Evolutionary conservation across 441 rosid genomes (phyloP), one percentile per base, ranked within the genome.

Genomic region (Aleurites moluccanus): DNA sequence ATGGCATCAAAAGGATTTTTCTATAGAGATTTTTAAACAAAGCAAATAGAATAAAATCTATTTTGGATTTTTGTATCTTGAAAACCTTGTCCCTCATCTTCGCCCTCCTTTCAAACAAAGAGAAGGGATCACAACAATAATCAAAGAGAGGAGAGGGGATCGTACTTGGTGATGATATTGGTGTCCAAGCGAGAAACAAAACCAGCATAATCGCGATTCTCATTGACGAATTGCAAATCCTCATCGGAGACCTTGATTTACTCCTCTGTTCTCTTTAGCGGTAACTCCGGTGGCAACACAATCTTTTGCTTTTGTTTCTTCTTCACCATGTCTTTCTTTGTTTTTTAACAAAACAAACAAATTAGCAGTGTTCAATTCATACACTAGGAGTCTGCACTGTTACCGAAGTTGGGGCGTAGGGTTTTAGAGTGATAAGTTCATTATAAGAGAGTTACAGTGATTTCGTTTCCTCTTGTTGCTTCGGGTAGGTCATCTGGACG

Each of bases 251-350:
- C n/a, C 64, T 83, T 91, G 38, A 92, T 80, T 9, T 94, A 93
- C 7, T 92, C 92, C 27, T 90, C 94, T 0, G 83, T 47, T 33
- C 87, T 44, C 38, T 87, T 97, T 75, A 97, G 97, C 27, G 96
- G 94, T 67, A 85, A 79, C 35, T 87, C 97, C 75, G 97, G 97
- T 27, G 96, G 94, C 68, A 85, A 80, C 35, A 79, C 74, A 11
- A 88, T 70, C 85, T 88, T 89, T 80, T 86, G 88, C 77, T 88
- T 84, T 75, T 69, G 80, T 18, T 18, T 52, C 72, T 84, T 79
- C 53, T 25, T 82, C 79, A 20, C 67, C 78, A 75, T 75, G 27
- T 33, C 10, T 45, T 64, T 47, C 16, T 53, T 83, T 82, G n/a
- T 86, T 82, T 87, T 16, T 5, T 20, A 1, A 27, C 20, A 9